Evolutionary conservation across 2,329 filamentous ascomycete species (phyloP), one percentile per base, ranked within the genome.

Genomic region (Colletotrichum camelliae): DNA sequence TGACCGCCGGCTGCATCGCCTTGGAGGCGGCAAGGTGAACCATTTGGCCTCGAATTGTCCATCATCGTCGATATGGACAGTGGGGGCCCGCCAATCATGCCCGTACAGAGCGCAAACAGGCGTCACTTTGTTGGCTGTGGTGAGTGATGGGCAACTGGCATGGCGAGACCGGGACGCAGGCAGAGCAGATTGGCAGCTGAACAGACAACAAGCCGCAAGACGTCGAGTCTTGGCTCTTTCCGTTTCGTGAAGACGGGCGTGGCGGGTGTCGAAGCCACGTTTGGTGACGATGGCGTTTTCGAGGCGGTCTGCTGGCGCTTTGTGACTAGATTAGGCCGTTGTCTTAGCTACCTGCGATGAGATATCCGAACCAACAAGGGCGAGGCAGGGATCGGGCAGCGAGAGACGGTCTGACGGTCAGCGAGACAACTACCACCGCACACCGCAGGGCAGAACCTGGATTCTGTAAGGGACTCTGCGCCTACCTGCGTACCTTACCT

Each of bases 261-360:
- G 60, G 16, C 70, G 61, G 16, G 33, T 43, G 52, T n/a, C 61
- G 35, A 58, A 75, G 62, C 73, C 70, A 67, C 39, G 7, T 39
- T 33, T 72, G 52, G 31, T 75, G 69, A 72, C 62, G 58, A 73
- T 69, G 64, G 35, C 64, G 39, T 73, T 43, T 61, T 64, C 27
- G 70, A 65, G 73, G 73, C 64, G 73, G 73, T 75, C 55, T 73
- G 37, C n/a, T 72, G 69, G 69, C 57, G 62, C 64, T 21, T 37
- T 64, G 43, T 37, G 62, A 24, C 43, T 67, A 73, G 55, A 9
- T 31, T 55, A 72, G 69, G 24, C 55, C 39, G n/a, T 37, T 15
- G 39, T 31, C 43, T 67, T 68, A 64, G 73, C 58, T 62, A 33
- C 21, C 37, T 62, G 29, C 31, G 37, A 48, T 66, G 10, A 43